Conservation (phyloP, 2,329 filamentous ascomycete genomes). For the Paecilomyces formosus region DNA sequence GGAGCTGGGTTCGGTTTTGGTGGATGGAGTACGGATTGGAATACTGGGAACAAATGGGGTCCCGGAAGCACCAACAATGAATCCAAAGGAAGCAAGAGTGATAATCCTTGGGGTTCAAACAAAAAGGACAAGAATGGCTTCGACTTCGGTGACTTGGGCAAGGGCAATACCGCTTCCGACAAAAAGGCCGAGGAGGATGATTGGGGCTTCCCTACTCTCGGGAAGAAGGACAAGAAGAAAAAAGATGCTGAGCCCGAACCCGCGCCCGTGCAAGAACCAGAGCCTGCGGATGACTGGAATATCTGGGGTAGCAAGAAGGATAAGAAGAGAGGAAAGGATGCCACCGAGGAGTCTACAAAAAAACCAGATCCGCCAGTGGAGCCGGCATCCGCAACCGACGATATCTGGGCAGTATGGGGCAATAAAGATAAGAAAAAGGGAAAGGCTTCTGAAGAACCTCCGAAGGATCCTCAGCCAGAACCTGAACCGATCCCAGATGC, state of each 20-base stretch:
- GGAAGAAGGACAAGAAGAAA: constrained; percentile 41
- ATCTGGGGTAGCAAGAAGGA: constrained; percentile 27
- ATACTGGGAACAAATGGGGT: constrained; percentile 42
- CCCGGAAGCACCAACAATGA: constrained; percentile 28
- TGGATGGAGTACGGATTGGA: constrained; percentile 56
- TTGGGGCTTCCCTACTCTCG: constrained; percentile 27
- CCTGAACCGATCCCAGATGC: constrained; percentile 2
- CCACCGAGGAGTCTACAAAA: constrained; percentile 4
- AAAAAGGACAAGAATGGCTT: constrained; percentile 34
- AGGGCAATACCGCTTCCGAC: constrained; percentile 38
- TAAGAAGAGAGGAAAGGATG: constrained; percentile 40
- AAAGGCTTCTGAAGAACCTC: neutral
- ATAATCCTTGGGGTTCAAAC: constrained; percentile 35
- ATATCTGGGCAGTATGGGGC: constrained; percentile 9
- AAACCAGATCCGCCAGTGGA: constrained; percentile 13
- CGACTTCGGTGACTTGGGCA: constrained; percentile 37
- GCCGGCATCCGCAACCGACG: constrained; percentile 2
- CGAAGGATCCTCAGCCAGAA: neutral
- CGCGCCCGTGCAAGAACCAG: constrained; percentile 2
- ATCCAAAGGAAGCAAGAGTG: constrained; percentile 24
- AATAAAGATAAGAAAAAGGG: constrained; percentile 26
- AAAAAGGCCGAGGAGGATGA: constrained; percentile 30
- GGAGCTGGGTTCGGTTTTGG: constrained; percentile 41
- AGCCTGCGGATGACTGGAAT: constrained; percentile 7
- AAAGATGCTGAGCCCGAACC: constrained; percentile 24